A percentile compares a stretch with the other conserved stretches of the same genome.
phyloP scores from a whole-genome alignment of 148 eudicot species.

The Chenopodium suecicum region DNA sequence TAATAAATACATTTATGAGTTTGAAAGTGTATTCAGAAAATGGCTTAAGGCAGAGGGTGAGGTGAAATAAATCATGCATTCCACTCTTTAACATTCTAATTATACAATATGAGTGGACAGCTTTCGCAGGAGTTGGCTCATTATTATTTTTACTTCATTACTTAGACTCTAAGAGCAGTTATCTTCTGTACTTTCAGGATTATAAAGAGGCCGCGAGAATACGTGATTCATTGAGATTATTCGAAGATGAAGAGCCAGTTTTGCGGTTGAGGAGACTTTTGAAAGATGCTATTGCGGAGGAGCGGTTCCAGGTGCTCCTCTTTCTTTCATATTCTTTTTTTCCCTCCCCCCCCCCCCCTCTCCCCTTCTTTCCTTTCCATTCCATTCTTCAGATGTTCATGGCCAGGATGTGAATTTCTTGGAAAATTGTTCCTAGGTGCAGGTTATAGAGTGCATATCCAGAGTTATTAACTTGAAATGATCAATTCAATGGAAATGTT shows the following conservation, averaged over 20 bases:
- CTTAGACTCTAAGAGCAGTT: not conserved
- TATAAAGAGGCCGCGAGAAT: conserved; percentile 91
- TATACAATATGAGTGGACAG: too few species aligned
- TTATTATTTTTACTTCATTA: not conserved
- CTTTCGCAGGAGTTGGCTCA: too few species aligned
- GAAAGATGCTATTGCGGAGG: conserved; percentile 78
- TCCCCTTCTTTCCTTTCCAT: not conserved
- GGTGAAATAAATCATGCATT: not conserved
- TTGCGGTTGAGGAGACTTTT: conserved; percentile 69
- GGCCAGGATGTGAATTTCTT: not conserved
- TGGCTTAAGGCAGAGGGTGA: not conserved
- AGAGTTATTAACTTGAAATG: too few species aligned
- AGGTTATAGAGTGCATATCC: not conserved
- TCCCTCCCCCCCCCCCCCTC: too few species aligned
- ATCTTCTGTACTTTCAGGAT: conserved; percentile 43
- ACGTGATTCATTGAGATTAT: conserved; percentile 80
- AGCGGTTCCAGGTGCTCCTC: conserved; percentile 71
- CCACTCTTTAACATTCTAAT: not conserved
- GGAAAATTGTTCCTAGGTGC: not conserved
- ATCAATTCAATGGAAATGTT: not conserved
- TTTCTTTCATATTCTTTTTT: not conserved
- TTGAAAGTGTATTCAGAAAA: not conserved
- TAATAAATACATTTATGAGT: not conserved
- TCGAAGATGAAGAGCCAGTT: conserved; percentile 92
- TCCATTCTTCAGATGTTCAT: not conserved